phyloP scores from a whole-genome alignment of 2,329 filamentous ascomycete species.

The Beauveria varroae region DNA sequence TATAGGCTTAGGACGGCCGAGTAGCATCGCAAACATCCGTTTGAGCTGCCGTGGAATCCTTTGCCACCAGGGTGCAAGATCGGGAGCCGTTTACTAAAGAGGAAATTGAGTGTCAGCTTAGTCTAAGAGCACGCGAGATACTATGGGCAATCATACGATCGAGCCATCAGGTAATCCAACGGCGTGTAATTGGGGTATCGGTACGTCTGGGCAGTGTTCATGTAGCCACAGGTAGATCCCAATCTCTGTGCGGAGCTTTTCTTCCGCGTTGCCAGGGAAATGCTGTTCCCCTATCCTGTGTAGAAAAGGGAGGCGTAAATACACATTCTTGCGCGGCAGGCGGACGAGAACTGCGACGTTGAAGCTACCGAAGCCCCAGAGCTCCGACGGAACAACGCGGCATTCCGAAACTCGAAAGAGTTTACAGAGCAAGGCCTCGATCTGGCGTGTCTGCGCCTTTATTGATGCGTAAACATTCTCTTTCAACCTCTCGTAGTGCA shows the following conservation, averaged over 20 bases:
- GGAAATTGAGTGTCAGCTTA: background rate
- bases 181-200: slow-evolving; percentile 18
- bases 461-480: background rate
- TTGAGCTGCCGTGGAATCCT: background rate
- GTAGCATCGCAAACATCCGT: background rate
- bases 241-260: slow-evolving; percentile 23
- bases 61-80: background rate
- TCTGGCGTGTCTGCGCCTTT: background rate
- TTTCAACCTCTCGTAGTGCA: background rate
- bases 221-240: slow-evolving; percentile 22
- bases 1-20: background rate
- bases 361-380: background rate
- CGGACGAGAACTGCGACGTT: background rate
- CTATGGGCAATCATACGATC: slow-evolving; percentile 4
- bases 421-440: background rate
- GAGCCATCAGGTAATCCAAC: slow-evolving; percentile 20
- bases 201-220: slow-evolving; percentile 19
- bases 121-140: background rate
- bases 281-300: background rate
- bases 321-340: background rate
- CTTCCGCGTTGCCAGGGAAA: slow-evolving; percentile 18
- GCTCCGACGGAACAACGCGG: background rate
- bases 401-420: background rate
- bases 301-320: background rate
- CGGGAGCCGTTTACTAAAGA: background rate